Percentiles rank a stretch among this genome's conserved stretches.
Conservation (phyloP, 2,329 filamentous ascomycete genomes). For the Diplocarpon rosae region DNA sequence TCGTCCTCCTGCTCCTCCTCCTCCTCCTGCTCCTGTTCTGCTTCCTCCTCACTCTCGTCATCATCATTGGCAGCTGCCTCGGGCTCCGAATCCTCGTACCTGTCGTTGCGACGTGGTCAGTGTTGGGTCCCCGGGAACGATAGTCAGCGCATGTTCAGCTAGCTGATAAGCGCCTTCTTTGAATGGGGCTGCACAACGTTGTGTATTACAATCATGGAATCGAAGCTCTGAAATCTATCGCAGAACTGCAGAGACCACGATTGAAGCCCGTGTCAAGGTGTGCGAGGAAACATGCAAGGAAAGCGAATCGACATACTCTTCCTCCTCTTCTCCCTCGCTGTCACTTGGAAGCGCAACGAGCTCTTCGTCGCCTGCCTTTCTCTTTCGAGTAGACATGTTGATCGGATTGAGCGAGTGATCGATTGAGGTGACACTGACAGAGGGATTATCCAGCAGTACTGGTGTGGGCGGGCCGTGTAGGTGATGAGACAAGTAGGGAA, state of each 20-base stretch:
- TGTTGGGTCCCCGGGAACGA: not conserved
- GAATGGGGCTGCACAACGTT: constrained; percentile 2
- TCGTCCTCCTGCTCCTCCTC: constrained; percentile 18
- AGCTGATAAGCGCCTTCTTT: constrained; percentile 4
- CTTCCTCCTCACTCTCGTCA: constrained; percentile 29
- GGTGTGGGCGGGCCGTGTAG: not conserved
- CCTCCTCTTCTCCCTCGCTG: constrained; percentile 22
- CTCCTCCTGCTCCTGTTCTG: constrained; percentile 24
- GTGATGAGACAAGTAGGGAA: not conserved
- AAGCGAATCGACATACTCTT: constrained; percentile 18
- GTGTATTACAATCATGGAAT: constrained; percentile 1
- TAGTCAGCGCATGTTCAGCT: constrained; percentile 1
- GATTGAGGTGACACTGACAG: constrained; percentile 1
- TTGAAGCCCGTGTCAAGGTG: not conserved
- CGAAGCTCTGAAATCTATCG: not conserved
- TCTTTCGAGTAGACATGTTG: constrained; percentile 20
- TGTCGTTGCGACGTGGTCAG: constrained; percentile 11
- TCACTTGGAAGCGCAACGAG: constrained; percentile 24
- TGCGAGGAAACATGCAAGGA: not conserved
- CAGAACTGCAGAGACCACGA: constrained; percentile 8
- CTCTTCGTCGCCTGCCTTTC: constrained; percentile 25
- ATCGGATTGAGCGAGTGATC: not conserved
- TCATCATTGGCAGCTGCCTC: constrained; percentile 26
- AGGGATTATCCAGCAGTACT: not conserved
- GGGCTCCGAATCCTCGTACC: constrained; percentile 27